phyloP scores from a whole-genome alignment of 345 rosid species.

The Streptanthus diversifolius region DNA sequence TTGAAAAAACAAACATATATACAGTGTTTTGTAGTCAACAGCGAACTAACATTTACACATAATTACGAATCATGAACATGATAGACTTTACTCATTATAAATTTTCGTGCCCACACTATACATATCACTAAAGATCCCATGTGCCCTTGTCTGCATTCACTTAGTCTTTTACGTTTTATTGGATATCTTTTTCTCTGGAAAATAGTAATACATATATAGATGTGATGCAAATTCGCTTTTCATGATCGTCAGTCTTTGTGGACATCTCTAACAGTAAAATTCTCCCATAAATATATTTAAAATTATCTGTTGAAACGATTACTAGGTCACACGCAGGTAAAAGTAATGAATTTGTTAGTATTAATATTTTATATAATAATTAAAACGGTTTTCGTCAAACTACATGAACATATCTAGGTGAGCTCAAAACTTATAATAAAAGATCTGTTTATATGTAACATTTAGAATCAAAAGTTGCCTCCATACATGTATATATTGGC shows the following conservation, averaged over 20 bases:
- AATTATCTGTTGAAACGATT: not conserved
- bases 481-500: not conserved
- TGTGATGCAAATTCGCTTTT: constrained; percentile 22
- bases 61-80: constrained; percentile 13
- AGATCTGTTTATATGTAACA: no score
- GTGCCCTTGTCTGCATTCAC: constrained; percentile 34
- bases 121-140: constrained; percentile 32
- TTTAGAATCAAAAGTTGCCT: not conserved
- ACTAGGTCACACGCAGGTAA: not conserved
- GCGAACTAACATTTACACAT: constrained; percentile 12
- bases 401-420: not conserved
- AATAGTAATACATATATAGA: not conserved
- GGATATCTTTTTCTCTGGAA: constrained; percentile 3
- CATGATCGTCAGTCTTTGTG: constrained; percentile 14
- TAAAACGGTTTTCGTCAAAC: not conserved
- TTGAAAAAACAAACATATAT: not conserved
- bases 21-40: constrained; percentile 13
- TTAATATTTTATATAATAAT: no score
- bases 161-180: constrained; percentile 21
- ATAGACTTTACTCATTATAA: constrained; percentile 20
- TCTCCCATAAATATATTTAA: no score
- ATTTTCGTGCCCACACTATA: constrained; percentile 32
- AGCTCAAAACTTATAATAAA: not conserved
- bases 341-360: not conserved
- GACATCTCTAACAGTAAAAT: no score